Percentiles rank a stretch among this genome's conserved stretches.
Evolutionary conservation across 2,329 filamentous ascomycete species (phyloP).

Genomic region (Clarireedia monteithiana): DNA sequence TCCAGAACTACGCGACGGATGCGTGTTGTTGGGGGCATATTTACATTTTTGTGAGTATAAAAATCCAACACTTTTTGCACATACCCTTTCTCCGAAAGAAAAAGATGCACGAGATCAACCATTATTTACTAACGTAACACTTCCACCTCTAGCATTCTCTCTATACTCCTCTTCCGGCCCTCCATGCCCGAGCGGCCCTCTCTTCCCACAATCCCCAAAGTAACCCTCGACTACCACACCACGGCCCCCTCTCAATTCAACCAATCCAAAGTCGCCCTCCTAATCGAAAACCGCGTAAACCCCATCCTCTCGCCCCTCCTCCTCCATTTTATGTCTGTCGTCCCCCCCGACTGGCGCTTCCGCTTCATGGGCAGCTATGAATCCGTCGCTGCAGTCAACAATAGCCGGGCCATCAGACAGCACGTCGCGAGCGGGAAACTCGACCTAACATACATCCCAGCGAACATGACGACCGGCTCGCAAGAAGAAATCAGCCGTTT

Average conservation of each 20-base stretch:
- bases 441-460: constrained; percentile 43
- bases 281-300: constrained; percentile 43
- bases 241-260: constrained; percentile 7
- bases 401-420: constrained; percentile 37
- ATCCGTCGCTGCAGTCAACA: constrained; percentile 38
- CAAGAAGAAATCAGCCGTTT: constrained; percentile 45
- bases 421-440: constrained; percentile 34
- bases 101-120: too few relatives aligned
- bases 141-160: constrained; percentile 16
- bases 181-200: constrained; percentile 16
- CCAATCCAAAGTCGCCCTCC: constrained; percentile 36
- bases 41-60: constrained; percentile 22
- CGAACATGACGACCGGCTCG: constrained; percentile 41
- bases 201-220: constrained; percentile 13
- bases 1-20: constrained; percentile 26
- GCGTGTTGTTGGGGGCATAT: constrained; percentile 20
- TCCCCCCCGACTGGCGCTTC: constrained; percentile 48
- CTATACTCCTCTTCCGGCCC: constrained; percentile 18
- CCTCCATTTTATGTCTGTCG: constrained; percentile 46
- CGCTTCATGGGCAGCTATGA: constrained; percentile 43
- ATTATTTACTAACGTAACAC: constrained; percentile 3
- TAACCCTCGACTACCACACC: constrained; percentile 9
- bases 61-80: background rate
- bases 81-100: background rate
- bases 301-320: constrained; percentile 42